Evolutionary conservation across 192 early-diverging fungal genomes (phyloP).

Genomic region (Backusella australiensis): DNA sequence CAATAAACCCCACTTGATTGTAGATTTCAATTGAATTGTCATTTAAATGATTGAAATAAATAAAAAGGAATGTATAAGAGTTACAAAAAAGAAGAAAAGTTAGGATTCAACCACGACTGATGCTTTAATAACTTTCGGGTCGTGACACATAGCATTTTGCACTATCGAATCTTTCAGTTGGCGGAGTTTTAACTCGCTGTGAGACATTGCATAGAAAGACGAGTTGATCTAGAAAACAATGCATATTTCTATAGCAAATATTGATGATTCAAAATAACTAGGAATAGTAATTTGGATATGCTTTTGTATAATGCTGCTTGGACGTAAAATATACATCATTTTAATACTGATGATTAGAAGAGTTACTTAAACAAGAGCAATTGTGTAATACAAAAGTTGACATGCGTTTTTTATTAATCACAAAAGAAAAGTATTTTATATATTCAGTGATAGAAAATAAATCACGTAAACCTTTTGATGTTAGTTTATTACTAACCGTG

Average conservation of each 20-base stretch:
- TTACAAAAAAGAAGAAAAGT: not conserved
- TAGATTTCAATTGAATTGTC: not conserved
- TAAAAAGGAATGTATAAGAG: not conserved
- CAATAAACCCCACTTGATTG: not conserved
- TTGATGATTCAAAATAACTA: not conserved
- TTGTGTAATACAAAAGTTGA: not conserved
- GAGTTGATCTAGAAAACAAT: not conserved
- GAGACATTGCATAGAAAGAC: not conserved
- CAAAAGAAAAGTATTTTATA: not conserved
- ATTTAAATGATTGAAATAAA: not conserved
- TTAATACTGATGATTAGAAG: no score
- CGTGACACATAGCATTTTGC: not conserved
- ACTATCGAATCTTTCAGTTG: not conserved
- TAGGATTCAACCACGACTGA: not conserved
- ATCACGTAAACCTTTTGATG: no score
- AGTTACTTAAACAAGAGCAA: not conserved
- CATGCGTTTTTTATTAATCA: constrained; percentile 1
- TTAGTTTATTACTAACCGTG: no score
- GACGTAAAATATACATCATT: no score
- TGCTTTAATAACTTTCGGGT: not conserved
- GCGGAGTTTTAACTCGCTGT: not conserved
- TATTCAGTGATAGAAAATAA: no score
- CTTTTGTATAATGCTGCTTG: no score
- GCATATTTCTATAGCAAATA: not conserved
- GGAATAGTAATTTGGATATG: not conserved